Base-by-base conservation (phyloP, 768 basidiomycete species). In the Chalciporus pseudorubinellus region DNA sequence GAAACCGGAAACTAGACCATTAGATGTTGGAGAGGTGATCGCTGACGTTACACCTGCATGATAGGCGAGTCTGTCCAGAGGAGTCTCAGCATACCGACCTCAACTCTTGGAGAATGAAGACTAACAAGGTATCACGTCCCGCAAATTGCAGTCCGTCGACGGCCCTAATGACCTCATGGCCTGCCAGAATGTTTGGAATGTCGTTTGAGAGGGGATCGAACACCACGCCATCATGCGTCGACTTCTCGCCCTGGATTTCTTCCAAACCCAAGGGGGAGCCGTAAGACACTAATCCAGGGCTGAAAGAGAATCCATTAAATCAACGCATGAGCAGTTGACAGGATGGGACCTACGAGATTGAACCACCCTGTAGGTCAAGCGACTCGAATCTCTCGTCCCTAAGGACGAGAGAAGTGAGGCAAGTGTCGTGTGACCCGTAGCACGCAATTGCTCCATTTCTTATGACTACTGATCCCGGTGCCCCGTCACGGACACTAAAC, bases 101-200 rank as follows among this genome's bases (percentile, higher is more conserved):
- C 34, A 49, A 45, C 11, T 31, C 29, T 11, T 11, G 13, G 29
- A n/a, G 38, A 55, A 34, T 29, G 41, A 49, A 22, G 11, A 60
- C 73, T 56, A 58, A 84, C 83, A 83, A 62, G 16, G 77, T 73
- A 47, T 82, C 77, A 10, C 82, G 80, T 16, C 83, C 79, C 2
- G 75, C 75, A 59, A 87, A 91, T 52, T 79, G 77, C 28, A 89
- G 74, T 0, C 92, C 91, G 62, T 94, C 91, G 4, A 78, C 78
- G 9, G 87, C 92, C 29, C 75, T 75, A 20, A 80, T 70, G n/a
- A 79, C 64, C n/a, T 68, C 66, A 5, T 66, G 65, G 0, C 68
- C 73, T 3, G 59, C 67, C 13, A 72, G 50, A 31, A 79, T 55
- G 3, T 50, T 51, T 9, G 78, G 78, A 12, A 73, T 62, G 10